A percentile compares a stretch with the other conserved stretches of the same genome.
Conservation (phyloP, 2,329 filamentous ascomycete genomes). For the Trichoderma breve region DNA sequence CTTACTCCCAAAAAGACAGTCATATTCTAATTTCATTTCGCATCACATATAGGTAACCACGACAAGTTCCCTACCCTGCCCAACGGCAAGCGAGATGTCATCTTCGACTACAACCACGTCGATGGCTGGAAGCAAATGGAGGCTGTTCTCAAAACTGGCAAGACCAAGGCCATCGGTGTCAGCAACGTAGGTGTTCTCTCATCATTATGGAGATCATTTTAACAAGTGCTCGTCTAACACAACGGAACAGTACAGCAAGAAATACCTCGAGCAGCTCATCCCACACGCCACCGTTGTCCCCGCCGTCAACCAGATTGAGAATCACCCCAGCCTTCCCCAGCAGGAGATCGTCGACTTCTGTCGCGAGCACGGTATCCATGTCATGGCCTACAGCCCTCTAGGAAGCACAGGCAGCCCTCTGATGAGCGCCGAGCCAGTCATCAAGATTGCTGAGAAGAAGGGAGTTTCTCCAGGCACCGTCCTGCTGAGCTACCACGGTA, state of each 20-base stretch:
- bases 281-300: conserved; percentile 53
- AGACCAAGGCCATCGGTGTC: conserved; percentile 54
- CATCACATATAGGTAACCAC: conserved; percentile 54
- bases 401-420: conserved; percentile 64
- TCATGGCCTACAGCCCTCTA: conserved; percentile 70
- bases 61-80: conserved; percentile 71
- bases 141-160: conserved; percentile 59
- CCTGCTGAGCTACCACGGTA: conserved; percentile 70
- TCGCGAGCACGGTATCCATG: conserved; percentile 64
- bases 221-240: background rate
- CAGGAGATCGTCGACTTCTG: conserved; percentile 69
- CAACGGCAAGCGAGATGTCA: conserved; percentile 72
- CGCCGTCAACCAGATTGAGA: conserved; percentile 71
- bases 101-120: conserved; percentile 66
- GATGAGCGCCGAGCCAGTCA: conserved; percentile 59
- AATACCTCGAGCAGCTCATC: conserved; percentile 56
- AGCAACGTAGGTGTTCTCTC: conserved; percentile 45
- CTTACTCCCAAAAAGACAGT: background rate
- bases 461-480: conserved; percentile 60
- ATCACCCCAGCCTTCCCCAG: conserved; percentile 69
- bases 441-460: conserved; percentile 64
- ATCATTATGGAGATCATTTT: background rate
- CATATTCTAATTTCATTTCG: background rate
- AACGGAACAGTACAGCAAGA: conserved; percentile 48
- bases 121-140: conserved; percentile 79